Conservation (phyloP, 2,329 filamentous ascomycete species). For the Claviceps humidiphila region DNA sequence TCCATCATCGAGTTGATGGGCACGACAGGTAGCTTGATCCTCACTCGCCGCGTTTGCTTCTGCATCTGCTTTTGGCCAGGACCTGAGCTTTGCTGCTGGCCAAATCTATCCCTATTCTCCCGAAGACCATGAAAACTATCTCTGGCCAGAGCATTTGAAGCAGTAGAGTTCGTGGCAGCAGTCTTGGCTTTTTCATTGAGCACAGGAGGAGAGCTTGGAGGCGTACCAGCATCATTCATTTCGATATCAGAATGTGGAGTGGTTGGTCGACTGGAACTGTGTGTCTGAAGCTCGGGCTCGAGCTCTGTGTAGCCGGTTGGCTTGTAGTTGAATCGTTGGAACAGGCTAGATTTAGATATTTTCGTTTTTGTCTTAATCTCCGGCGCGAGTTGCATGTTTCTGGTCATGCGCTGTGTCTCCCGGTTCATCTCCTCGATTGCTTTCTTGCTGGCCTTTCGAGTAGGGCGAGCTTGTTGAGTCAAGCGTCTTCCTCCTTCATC, state of each 20-base stretch:
- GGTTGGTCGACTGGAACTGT: constrained; percentile 43
- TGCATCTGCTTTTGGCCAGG: constrained; percentile 13
- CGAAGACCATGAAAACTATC: background rate
- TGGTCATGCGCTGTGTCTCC: constrained; percentile 81
- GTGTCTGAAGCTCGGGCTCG: constrained; percentile 7
- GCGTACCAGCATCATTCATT: constrained; percentile 43
- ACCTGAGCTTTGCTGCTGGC: constrained; percentile 44
- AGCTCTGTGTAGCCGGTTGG: constrained; percentile 18
- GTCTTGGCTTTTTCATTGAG: constrained; percentile 16
- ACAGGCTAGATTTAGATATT: constrained; percentile 68
- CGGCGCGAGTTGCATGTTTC: constrained; percentile 84
- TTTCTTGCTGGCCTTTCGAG: constrained; percentile 84
- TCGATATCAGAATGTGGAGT: constrained; percentile 41
- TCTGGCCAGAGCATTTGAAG: background rate
- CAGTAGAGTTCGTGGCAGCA: background rate
- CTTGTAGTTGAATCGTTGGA: constrained; percentile 71
- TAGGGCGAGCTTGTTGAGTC: constrained; percentile 55
- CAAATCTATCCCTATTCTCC: constrained; percentile 30
- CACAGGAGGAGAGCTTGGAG: constrained; percentile 55
- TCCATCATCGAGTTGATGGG: constrained; percentile 27
- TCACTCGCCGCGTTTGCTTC: constrained; percentile 32
- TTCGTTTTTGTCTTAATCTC: constrained; percentile 86
- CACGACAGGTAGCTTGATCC: constrained; percentile 33
- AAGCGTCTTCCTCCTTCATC: constrained; percentile 51
- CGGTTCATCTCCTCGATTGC: constrained; percentile 89